Percentiles rank a stretch among this genome's conserved stretches.
phyloP scores from a whole-genome alignment of 192 early-diverging fungal genomes.

The Entomortierella beljakovae region DNA sequence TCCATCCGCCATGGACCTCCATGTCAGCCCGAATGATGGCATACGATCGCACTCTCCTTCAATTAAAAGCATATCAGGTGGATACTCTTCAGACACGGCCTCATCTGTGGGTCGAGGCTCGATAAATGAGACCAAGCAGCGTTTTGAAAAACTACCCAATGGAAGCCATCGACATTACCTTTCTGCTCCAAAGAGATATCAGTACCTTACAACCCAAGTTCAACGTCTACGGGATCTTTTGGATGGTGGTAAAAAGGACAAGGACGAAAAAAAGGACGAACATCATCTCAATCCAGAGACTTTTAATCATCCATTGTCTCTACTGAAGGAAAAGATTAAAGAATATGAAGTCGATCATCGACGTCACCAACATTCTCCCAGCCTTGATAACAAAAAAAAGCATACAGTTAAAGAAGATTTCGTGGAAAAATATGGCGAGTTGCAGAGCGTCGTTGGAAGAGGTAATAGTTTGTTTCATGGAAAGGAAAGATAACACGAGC shows the following conservation, averaged over 20 bases:
- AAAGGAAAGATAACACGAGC: not conserved
- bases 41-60: not conserved
- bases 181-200: constrained; percentile 39
- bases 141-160: constrained; percentile 36
- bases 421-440: constrained; percentile 36
- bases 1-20: constrained; percentile 34
- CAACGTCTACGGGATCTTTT: constrained; percentile 25
- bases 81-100: constrained; percentile 14
- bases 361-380: not conserved
- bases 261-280: constrained; percentile 5
- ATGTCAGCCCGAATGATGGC: not conserved
- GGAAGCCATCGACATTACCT: constrained; percentile 37
- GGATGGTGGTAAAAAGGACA: constrained; percentile 29
- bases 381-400: constrained; percentile 13
- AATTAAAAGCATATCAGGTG: not conserved
- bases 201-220: constrained; percentile 24
- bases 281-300: constrained; percentile 3
- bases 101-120: constrained; percentile 13
- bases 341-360: constrained; percentile 21
- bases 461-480: constrained; percentile 5
- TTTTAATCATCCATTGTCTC: constrained; percentile 36
- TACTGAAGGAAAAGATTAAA: constrained; percentile 30
- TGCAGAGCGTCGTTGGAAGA: constrained; percentile 39
- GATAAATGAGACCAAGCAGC: constrained; percentile 16
- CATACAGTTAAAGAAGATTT: constrained; percentile 24